These are phyloP conservation scores for Psidium guajava DNA, from an alignment of 345 rosid species.

Conservation along the genomic window DNA sequence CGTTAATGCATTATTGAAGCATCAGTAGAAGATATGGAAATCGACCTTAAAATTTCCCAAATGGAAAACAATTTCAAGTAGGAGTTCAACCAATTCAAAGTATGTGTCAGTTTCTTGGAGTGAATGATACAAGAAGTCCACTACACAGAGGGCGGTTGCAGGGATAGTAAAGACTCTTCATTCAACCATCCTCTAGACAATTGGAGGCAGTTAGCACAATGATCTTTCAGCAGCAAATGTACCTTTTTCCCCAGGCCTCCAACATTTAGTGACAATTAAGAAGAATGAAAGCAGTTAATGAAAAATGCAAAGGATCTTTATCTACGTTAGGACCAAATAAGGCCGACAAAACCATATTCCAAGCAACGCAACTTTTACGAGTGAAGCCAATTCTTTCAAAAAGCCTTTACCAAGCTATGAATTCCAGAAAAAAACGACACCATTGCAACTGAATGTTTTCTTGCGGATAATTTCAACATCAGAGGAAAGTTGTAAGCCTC, in stretches of 20 bases:
- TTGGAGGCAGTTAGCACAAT: neutral
- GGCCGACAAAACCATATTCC: neutral
- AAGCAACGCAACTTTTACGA: neutral
- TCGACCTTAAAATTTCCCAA: neutral
- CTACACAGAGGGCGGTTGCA: neutral
- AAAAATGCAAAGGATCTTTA: neutral
- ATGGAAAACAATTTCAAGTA: neutral
- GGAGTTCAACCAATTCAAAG: neutral
- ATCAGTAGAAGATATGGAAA: neutral
- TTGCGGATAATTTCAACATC: neutral
- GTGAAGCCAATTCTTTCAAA: neutral
- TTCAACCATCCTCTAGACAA: neutral
- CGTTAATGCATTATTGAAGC: neutral
- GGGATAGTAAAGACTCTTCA: neutral
- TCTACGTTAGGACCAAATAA: neutral
- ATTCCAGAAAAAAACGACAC: neutral
- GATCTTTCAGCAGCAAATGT: neutral
- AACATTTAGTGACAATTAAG: neutral
- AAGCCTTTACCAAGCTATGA: neutral
- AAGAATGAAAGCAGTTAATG: neutral
- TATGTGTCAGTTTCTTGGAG: neutral
- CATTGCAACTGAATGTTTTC: neutral
- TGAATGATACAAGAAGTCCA: neutral
- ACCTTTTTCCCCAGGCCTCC: neutral
- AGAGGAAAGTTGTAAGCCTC: neutral